Evolutionary conservation across 495 filamentous ascomycete genomes (phyloP).

Genomic region (Xylaria palmicola): DNA sequence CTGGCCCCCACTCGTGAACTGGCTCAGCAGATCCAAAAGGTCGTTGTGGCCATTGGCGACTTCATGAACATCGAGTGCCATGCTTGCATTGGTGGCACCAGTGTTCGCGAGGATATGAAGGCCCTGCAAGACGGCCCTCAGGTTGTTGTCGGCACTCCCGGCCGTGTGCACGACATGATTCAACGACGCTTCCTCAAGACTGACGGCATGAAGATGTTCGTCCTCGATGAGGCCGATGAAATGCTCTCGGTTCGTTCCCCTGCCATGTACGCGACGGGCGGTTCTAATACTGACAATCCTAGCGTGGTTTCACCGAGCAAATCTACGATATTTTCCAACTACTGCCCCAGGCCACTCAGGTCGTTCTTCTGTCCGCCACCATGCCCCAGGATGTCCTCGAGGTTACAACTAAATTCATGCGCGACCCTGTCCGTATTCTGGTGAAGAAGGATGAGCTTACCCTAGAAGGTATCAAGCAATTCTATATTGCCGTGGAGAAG

Average conservation of each 20-base stretch:
- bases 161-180: slow-evolving; percentile 99
- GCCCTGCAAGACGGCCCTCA: slow-evolving; percentile 94
- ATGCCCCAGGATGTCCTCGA: slow-evolving; percentile 99
- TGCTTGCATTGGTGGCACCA: slow-evolving; percentile 98
- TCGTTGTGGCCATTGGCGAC: slow-evolving; percentile 96
- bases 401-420: slow-evolving; percentile 99
- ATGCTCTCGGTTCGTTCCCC: slow-evolving; percentile 79
- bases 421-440: slow-evolving; percentile 95
- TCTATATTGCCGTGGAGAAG: slow-evolving; percentile 99
- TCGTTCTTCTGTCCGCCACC: slow-evolving; percentile 94
- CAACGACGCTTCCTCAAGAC: slow-evolving; percentile 92
- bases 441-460: slow-evolving; percentile 99
- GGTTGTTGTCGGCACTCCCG: slow-evolving; percentile 94
- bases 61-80: slow-evolving; percentile 99
- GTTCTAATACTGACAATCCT: slow-evolving; percentile 18
- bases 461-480: slow-evolving; percentile 99
- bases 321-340: slow-evolving; percentile 99
- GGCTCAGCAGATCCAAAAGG: slow-evolving; percentile 98
- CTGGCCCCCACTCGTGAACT: slow-evolving; percentile 96
- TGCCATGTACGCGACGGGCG: background rate
- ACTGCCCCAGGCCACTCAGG: slow-evolving; percentile 94
- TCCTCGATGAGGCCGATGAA: slow-evolving; percentile 98
- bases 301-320: slow-evolving; percentile 98
- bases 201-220: slow-evolving; percentile 97
- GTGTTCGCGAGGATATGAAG: slow-evolving; percentile 96